A percentile compares a stretch with the other conserved stretches of the same genome.
phyloP scores from a whole-genome alignment of 2,329 filamentous ascomycete species.

The Myriosclerotinia duriaeana region DNA sequence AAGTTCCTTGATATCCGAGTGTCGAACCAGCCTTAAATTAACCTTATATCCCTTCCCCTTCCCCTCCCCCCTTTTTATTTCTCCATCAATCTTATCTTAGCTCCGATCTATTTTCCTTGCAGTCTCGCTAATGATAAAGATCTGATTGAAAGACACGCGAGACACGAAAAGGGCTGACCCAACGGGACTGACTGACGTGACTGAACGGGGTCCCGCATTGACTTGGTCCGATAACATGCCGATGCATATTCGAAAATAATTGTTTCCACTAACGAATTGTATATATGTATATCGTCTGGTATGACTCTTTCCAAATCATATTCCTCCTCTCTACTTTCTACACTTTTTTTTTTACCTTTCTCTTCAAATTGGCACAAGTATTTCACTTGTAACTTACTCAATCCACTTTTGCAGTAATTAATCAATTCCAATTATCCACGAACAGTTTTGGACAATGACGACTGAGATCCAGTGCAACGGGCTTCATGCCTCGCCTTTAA shows the following conservation, averaged over 20 bases:
- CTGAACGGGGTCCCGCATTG: neutral
- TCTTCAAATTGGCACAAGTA: neutral
- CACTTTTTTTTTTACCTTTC: neutral
- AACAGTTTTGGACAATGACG: conserved; percentile 30
- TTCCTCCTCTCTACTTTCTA: neutral
- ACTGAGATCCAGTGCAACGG: conserved; percentile 28
- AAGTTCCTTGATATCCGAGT: neutral
- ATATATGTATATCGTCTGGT: conserved; percentile 2
- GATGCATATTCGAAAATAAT: conserved; percentile 19
- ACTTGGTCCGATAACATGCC: conserved; percentile 23
- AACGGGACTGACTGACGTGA: conserved; percentile 2
- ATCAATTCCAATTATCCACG: conserved; percentile 10
- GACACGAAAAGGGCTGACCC: neutral
- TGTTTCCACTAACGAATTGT: conserved; percentile 6
- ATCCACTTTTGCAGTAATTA: conserved; percentile 3
- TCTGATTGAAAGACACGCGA: neutral
- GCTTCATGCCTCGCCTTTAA: conserved; percentile 25
- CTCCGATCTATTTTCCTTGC: neutral
- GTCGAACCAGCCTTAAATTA: neutral
- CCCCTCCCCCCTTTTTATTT: neutral
- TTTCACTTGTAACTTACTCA: conserved; percentile 27
- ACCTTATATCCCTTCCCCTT: neutral
- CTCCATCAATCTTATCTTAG: conserved; percentile 19
- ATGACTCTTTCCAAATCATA: conserved; percentile 20
- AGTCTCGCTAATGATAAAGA: conserved; percentile 11